Percentiles rank a stretch among this genome's conserved stretches.
Evolutionary conservation across 768 basidiomycete species (phyloP).

Genomic region (Exidia glandulosa): DNA sequence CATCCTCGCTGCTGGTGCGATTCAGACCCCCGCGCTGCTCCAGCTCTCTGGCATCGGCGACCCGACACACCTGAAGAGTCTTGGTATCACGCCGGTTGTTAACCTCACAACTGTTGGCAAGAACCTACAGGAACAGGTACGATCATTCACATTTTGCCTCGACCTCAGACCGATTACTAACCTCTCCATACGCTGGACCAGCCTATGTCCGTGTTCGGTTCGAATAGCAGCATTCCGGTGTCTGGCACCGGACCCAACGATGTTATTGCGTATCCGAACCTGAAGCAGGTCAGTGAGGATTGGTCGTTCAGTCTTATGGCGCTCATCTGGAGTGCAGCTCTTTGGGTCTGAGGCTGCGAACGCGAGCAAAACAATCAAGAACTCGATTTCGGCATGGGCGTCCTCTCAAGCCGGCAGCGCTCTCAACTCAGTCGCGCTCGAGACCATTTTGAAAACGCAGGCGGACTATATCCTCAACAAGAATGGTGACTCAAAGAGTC

Average conservation of each 20-base stretch:
- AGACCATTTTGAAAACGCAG: conserved; percentile 34
- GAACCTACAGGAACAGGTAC: conserved; percentile 44
- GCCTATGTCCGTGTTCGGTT: conserved; percentile 31
- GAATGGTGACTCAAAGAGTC: conserved; percentile 23
- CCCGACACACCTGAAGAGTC: conserved; percentile 28
- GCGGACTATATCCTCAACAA: conserved; percentile 36
- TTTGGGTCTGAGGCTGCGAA: conserved; percentile 1
- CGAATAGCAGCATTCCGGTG: conserved; percentile 27
- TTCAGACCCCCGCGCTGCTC: conserved; percentile 36
- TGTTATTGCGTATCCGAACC: conserved; percentile 40
- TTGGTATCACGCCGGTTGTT: conserved; percentile 37
- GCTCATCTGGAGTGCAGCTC: neutral
- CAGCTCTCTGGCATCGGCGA: conserved; percentile 52
- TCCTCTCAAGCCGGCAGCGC: conserved; percentile 30
- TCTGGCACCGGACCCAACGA: conserved; percentile 34
- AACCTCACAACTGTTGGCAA: conserved; percentile 40
- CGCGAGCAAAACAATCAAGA: conserved; percentile 26
- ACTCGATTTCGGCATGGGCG: conserved; percentile 32
- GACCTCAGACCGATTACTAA: too few relatives aligned
- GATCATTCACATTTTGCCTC: neutral
- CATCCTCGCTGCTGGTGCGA: conserved; percentile 43
- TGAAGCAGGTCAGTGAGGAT: conserved; percentile 35
- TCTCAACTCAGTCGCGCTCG: conserved; percentile 29
- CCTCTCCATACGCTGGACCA: too few relatives aligned
- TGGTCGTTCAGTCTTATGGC: conserved; percentile 7